phyloP scores from a whole-genome alignment of 768 basidiomycete genomes.

The Roridomyces roridus region DNA sequence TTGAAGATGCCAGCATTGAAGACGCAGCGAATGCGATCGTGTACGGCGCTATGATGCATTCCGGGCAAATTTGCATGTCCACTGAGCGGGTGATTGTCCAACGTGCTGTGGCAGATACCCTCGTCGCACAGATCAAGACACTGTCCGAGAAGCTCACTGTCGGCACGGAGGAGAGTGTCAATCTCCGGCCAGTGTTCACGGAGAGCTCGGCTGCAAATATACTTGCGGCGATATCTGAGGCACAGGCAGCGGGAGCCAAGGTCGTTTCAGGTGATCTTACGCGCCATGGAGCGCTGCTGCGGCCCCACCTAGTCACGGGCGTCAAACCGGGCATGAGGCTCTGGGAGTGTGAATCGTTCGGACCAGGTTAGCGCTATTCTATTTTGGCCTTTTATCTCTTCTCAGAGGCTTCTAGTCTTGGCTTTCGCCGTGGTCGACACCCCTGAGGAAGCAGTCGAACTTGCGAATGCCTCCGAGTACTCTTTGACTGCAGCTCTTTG shows the following conservation, averaged over 20 bases:
- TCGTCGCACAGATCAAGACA: constrained; percentile 41
- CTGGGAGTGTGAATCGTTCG: constrained; percentile 69
- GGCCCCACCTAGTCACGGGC: constrained; percentile 55
- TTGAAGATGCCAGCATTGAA: constrained; percentile 57
- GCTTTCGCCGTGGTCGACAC: constrained; percentile 52
- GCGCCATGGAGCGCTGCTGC: constrained; percentile 47
- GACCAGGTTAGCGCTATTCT: constrained; percentile 48
- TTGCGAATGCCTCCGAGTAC: constrained; percentile 61
- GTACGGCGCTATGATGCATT: constrained; percentile 49
- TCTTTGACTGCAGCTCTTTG: constrained; percentile 59
- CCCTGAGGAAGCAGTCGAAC: constrained; percentile 57
- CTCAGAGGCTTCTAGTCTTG: constrained; percentile 38
- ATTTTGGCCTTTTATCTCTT: background rate
- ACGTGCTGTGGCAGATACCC: constrained; percentile 40
- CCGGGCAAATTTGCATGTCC: constrained; percentile 66
- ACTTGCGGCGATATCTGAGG: constrained; percentile 49
- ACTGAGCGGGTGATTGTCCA: constrained; percentile 64
- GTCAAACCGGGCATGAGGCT: constrained; percentile 55
- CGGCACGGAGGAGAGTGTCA: constrained; percentile 36
- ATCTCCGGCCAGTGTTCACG: constrained; percentile 49
- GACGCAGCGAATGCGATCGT: constrained; percentile 59
- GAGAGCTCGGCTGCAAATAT: constrained; percentile 53
- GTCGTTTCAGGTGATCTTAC: constrained; percentile 50
- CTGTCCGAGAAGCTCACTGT: constrained; percentile 43
- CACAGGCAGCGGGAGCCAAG: constrained; percentile 50